Percentiles rank a stretch among this genome's conserved stretches.
phyloP scores from a whole-genome alignment of 345 rosid genomes.

The Microthlaspi erraticum region DNA sequence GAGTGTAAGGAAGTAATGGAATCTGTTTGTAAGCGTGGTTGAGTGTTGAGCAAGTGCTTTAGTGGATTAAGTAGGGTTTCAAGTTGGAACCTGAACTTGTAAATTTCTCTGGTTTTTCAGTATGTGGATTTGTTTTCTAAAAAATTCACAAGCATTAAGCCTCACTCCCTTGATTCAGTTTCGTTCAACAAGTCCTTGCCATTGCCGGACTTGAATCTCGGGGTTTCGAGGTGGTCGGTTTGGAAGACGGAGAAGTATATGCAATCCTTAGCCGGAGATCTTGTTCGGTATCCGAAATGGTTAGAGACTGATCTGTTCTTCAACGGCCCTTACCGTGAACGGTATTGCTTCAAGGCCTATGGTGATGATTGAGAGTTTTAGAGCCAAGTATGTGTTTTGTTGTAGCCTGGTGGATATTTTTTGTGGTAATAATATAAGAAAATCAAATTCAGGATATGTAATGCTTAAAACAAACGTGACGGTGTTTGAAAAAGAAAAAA shows the following conservation, averaged over 20 bases:
- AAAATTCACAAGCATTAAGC: background rate
- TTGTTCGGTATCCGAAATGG: constrained; percentile 93
- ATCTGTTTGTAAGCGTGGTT: background rate
- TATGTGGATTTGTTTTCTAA: no score
- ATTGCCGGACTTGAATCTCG: constrained; percentile 40
- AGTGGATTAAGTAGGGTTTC: no score
- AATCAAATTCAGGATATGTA: background rate
- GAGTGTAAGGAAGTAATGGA: constrained; percentile 1
- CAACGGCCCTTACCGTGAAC: constrained; percentile 82
- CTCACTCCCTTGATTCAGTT: no score
- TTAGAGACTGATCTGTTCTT: constrained; percentile 92
- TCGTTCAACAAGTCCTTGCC: no score
- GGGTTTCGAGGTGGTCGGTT: constrained; percentile 80
- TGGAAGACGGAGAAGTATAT: constrained; percentile 91
- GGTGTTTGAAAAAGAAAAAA: no score
- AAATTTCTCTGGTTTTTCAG: no score
- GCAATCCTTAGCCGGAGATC: constrained; percentile 88
- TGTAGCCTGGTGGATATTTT: constrained; percentile 28
- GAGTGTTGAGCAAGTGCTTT: background rate
- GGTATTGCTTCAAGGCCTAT: constrained; percentile 81
- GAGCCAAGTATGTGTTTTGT: constrained; percentile 24
- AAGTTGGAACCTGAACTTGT: no score
- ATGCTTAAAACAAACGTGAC: no score
- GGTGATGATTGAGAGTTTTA: constrained; percentile 68
- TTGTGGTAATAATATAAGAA: background rate